Evolutionary conservation across 108 stramenopile genomes (phyloP), one percentile per base, ranked within the genome.

Genomic region (Epipyxis sp.): DNA sequence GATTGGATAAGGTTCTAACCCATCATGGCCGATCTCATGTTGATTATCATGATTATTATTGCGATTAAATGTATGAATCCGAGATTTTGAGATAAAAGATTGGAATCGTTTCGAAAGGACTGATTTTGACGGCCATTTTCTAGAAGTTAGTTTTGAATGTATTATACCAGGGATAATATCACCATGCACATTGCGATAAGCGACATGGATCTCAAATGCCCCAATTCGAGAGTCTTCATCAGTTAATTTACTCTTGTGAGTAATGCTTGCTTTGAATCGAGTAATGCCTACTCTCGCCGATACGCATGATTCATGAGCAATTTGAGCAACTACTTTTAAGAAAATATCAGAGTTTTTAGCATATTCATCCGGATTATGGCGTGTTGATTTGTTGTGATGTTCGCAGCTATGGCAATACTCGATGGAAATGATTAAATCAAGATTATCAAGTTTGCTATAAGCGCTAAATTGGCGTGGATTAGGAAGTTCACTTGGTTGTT

Each of bases 351-450:
- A 37, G 10, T 13, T 13, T 13, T 46, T 3, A 16, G 6, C 32
- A 74, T 74, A 74, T 42, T 74, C 71, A 27, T 3, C 27, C 3
- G 71, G 44, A 13, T 74, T 39, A 39, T 74, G 71, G 6, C 71
- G 6, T 3, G 25, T 3, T 13, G 71, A 42, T 10, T 43, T 39
- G 10, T 20, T 39, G 32, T 74, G 71, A 6, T 6, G 13, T 35
- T 6, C 71, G 42, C 71, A 74, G 25, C 43, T 39, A 32, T 74
- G 71, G 50, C 71, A 74, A 42, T 74, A 42, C 71, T 74, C 71
- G 20, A 74, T 25, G 46, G 71, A 34, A 29, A 74, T 6, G 25
- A 74, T 74, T 10, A 74, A 6, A 6, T 74, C 71, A 6, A 35
- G 71, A 42, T 13, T 37, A 37, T 74, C 13, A 13, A 74, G n/a